These are phyloP conservation scores for Cryphonectria nitschkei DNA, from an alignment of 2,329 filamentous ascomycete species.

Conservation along the genomic window DNA sequence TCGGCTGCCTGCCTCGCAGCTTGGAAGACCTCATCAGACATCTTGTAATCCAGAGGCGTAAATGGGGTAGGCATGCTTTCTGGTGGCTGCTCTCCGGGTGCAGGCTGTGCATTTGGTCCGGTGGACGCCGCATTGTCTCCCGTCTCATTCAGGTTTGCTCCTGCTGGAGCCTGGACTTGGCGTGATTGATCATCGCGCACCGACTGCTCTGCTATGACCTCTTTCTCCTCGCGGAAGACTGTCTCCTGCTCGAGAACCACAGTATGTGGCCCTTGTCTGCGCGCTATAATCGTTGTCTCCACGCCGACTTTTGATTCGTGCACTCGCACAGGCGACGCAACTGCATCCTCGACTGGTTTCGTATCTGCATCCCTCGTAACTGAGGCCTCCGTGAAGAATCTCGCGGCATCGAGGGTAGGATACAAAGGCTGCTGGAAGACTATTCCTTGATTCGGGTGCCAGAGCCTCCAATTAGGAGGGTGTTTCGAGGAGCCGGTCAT, in stretches of 20 bases:
- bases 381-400: constrained; percentile 28
- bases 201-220: neutral
- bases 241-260: neutral
- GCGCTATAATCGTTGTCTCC: neutral
- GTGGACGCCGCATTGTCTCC: too few species aligned
- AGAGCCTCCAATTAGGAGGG: constrained; percentile 35
- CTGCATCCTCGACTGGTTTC: neutral
- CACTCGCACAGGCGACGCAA: neutral
- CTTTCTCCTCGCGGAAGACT: too few species aligned
- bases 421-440: constrained; percentile 39
- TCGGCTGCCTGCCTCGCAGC: constrained; percentile 51
- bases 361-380: constrained; percentile 1
- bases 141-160: neutral
- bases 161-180: neutral
- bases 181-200: neutral
- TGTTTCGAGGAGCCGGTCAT: constrained; percentile 27
- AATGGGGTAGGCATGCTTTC: constrained; percentile 39
- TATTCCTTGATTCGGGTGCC: constrained; percentile 44
- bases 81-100: neutral
- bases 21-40: constrained; percentile 50
- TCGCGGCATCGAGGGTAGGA: constrained; percentile 31
- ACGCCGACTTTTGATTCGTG: neutral
- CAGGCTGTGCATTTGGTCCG: neutral
- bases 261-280: neutral
- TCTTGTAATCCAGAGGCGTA: constrained; percentile 49